Evolutionary conservation across 257 asterid genomes (phyloP).

Genomic region (Solanum commersonii): DNA sequence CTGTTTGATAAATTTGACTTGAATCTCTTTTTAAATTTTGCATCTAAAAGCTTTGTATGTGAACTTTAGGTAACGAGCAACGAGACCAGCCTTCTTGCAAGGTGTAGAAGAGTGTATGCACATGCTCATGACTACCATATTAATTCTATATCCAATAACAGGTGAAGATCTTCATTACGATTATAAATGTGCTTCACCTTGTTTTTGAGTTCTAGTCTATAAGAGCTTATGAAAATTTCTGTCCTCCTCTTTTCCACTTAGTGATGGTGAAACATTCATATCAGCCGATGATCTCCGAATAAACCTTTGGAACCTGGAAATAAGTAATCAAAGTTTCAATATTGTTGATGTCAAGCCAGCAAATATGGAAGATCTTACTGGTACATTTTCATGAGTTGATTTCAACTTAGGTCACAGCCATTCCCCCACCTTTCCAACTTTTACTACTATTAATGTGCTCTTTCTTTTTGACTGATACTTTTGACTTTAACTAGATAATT

Average conservation of each 20-base stretch:
- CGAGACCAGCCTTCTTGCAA: conserved; percentile 82
- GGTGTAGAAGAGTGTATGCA: conserved; percentile 94
- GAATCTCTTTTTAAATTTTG: not conserved
- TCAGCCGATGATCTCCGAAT: conserved; percentile 99
- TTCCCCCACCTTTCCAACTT: not conserved
- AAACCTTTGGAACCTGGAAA: conserved; percentile 98
- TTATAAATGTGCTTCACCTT: not conserved
- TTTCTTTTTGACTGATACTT: not conserved
- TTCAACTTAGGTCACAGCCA: not conserved
- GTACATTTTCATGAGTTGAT: conserved; percentile 21
- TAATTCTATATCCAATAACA: conserved; percentile 94
- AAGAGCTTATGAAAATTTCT: conserved; percentile 6
- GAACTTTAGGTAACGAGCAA: conserved; percentile 54
- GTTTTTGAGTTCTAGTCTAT: not conserved
- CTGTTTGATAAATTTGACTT: not conserved
- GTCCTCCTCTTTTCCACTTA: conserved; percentile 17
- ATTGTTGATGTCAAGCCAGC: conserved; percentile 94
- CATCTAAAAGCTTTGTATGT: not conserved
- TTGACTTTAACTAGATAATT: not conserved
- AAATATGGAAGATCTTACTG: conserved; percentile 98
- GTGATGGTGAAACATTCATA: conserved; percentile 99
- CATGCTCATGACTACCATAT: conserved; percentile 99
- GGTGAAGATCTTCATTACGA: conserved; percentile 28
- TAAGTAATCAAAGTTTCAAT: conserved; percentile 95
- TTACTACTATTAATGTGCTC: not conserved